These are phyloP conservation scores for Bertia moriformis DNA, from an alignment of 2,329 filamentous ascomycete genomes.

Conservation along the genomic window DNA sequence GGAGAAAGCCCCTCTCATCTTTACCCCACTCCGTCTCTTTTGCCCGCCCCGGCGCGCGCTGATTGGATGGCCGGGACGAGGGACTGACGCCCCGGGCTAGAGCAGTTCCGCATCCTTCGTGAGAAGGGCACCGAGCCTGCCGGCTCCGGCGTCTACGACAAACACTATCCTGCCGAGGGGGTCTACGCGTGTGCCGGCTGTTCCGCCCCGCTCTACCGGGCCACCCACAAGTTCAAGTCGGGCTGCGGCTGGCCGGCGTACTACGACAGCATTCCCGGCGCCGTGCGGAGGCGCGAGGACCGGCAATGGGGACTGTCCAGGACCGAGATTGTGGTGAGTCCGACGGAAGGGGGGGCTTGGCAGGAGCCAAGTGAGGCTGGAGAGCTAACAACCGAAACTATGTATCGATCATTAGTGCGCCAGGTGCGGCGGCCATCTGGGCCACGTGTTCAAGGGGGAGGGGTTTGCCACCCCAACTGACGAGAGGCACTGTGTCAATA, in stretches of 20 bases:
- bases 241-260: constrained; percentile 97
- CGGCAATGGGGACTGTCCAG: constrained; percentile 64
- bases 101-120: constrained; percentile 88
- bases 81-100: constrained; percentile 39
- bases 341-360: too few species aligned
- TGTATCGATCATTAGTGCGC: too few species aligned
- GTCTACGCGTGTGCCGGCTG: constrained; percentile 83
- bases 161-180: constrained; percentile 63
- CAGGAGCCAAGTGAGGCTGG: too few species aligned
- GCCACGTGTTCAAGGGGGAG: constrained; percentile 86
- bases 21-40: constrained; percentile 2
- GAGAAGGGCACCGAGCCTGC: constrained; percentile 81
- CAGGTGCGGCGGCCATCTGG: constrained; percentile 84
- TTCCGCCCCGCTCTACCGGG: constrained; percentile 76
- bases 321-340: constrained; percentile 64
- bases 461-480: constrained; percentile 74
- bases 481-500: constrained; percentile 95
- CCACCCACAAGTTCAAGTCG: constrained; percentile 86
- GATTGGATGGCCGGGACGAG: constrained; percentile 3
- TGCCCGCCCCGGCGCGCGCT: background rate
- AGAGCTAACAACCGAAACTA: too few species aligned
- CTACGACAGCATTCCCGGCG: constrained; percentile 85
- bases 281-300: constrained; percentile 72
- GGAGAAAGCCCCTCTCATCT: background rate
- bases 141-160: constrained; percentile 73